These are phyloP conservation scores for Aspergillus sp. DNA, from an alignment of 2,329 filamentous ascomycete genomes.

Conservation along the genomic window DNA sequence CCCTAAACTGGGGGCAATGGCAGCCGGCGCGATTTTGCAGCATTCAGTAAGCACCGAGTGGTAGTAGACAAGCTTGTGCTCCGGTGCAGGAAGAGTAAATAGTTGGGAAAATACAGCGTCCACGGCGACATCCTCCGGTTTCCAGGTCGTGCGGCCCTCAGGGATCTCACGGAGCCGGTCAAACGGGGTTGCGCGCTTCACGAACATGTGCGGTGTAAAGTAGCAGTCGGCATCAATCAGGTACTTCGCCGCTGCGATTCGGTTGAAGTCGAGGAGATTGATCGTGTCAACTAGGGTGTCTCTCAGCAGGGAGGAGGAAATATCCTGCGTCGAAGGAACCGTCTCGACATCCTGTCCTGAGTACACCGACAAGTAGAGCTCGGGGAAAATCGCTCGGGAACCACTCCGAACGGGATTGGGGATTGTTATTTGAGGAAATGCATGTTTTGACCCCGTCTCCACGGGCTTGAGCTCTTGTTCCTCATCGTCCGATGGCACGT, in stretches of 20 bases:
- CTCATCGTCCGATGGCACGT: constrained; percentile 25
- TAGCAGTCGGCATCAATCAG: constrained; percentile 93
- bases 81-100: constrained; percentile 73
- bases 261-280: constrained; percentile 87
- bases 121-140: constrained; percentile 94
- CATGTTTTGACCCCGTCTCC: constrained; percentile 58
- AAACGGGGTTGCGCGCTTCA: constrained; percentile 86
- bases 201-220: constrained; percentile 80
- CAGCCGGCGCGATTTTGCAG: constrained; percentile 89
- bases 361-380: constrained; percentile 91
- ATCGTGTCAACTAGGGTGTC: constrained; percentile 87
- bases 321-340: constrained; percentile 65
- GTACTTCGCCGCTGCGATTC: constrained; percentile 74
- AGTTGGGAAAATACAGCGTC: constrained; percentile 95
- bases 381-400: constrained; percentile 70
- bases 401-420: constrained; percentile 69
- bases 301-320: constrained; percentile 73
- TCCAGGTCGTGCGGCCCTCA: constrained; percentile 71
- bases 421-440: constrained; percentile 65
- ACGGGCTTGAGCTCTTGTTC: constrained; percentile 47
- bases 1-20: constrained; percentile 89
- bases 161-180: constrained; percentile 65
- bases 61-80: constrained; percentile 95
- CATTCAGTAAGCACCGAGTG: constrained; percentile 89
- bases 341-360: constrained; percentile 77